Base-by-base conservation (phyloP, 2,329 filamentous ascomycete genomes). In the Emergomyces orientalis region DNA sequence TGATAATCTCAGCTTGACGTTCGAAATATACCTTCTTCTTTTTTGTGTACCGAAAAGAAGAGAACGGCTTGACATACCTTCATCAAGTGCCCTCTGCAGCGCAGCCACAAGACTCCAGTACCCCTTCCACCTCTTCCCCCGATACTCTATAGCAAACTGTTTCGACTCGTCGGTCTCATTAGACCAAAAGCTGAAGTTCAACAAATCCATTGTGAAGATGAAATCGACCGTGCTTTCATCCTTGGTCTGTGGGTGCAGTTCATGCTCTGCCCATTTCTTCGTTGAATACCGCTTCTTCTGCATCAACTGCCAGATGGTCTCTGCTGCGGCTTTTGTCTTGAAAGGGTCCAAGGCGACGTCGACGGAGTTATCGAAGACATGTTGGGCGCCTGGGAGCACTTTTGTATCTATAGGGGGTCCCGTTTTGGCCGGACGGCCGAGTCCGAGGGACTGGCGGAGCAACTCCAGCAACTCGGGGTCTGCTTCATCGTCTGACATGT, bases 161-260 rank as follows among this genome's bases (percentile, higher is more conserved):
- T 93, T 86, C 32, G 67, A 65, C 5, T 86, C 82, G 13, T 89
- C 86, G 2, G 75, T 71, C 64, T 81, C 76, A 60, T 90, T 87
- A 17, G 90, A 95, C 94, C 94, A 99, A 75, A 99, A 99, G 27
- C 88, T 95, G 73, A 97, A 99, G 73, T 99, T 99, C 59, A 99
- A 79, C 34, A 99, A 76, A 73, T 99, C 94, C 91, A 99, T 96
- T 25, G 90, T 91, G 74, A 99, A 97, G 70, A 99, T 93, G 73
- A 99, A 97, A 66, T 90, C 88, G 27, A 96, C 85, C 0, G 91
- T 92, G 59, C 77, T 82, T 71, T 90, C 89, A 71, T 95, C 87
- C 71, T 91, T 91, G 51, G 84, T 71, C 73, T 92, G 89, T 1
- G 94, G 94, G 71, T 99, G 94, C 47, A 99, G 80, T 72, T 94